A percentile compares a stretch with the other conserved stretches of the same genome.
phyloP scores from a whole-genome alignment of 805 yeast genomes.

The Millerozyma miso region DNA sequence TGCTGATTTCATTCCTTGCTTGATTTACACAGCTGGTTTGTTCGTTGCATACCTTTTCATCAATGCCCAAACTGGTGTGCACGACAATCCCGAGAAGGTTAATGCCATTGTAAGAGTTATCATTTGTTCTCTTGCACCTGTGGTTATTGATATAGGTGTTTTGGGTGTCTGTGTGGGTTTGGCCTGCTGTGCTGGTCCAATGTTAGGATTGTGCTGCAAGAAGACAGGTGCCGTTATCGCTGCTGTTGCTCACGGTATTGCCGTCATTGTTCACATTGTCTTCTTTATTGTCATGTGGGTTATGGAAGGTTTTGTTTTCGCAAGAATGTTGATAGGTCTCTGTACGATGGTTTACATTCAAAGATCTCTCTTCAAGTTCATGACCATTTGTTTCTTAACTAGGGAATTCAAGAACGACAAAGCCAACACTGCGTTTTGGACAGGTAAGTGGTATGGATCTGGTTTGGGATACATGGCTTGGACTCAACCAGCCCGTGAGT shows the following conservation, averaged over 20 bases:
- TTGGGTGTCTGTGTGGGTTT: slow-evolving; percentile 70
- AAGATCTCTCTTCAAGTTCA: slow-evolving; percentile 78
- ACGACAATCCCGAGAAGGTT: slow-evolving; percentile 43
- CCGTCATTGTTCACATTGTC: slow-evolving; percentile 80
- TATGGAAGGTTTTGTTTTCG: slow-evolving; percentile 85
- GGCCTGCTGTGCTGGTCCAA: slow-evolving; percentile 97
- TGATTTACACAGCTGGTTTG: slow-evolving; percentile 64
- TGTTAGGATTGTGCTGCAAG: slow-evolving; percentile 92
- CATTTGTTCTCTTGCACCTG: slow-evolving; percentile 85
- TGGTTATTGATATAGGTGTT: slow-evolving; percentile 84
- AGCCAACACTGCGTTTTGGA: slow-evolving; percentile 98
- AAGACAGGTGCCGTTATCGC: slow-evolving; percentile 95
- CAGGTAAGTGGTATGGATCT: slow-evolving; percentile 97
- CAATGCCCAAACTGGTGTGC: slow-evolving; percentile 84
- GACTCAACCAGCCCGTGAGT: slow-evolving; percentile 96
- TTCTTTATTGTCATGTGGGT: slow-evolving; percentile 98
- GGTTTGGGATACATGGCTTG: slow-evolving; percentile 91
- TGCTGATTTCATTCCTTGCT: slow-evolving; percentile 75
- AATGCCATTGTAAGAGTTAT: slow-evolving; percentile 70
- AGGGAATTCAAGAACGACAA: slow-evolving; percentile 96
- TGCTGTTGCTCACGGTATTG: slow-evolving; percentile 91
- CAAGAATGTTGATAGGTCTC: slow-evolving; percentile 83
- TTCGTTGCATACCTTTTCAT: slow-evolving; percentile 76
- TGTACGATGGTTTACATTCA: slow-evolving; percentile 81
- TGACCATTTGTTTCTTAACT: slow-evolving; percentile 75